Base-by-base conservation (phyloP, 208 protist species). In the Crithidia fasciculata region DNA sequence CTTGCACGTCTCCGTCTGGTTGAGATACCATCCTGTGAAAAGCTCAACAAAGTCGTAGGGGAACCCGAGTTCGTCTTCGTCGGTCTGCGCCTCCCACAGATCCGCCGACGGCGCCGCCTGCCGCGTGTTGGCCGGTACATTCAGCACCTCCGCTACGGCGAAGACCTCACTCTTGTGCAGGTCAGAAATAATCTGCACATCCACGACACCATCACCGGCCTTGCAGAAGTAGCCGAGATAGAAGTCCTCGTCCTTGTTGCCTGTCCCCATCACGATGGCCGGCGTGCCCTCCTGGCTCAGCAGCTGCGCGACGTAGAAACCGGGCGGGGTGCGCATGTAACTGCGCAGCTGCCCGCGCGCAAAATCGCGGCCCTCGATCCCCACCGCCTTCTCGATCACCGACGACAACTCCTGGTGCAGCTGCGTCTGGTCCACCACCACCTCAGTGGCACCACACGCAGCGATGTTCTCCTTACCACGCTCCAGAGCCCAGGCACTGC, bases 161-260 rank as follows among this genome's bases (percentile, higher is more conserved):
- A 95, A 94, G 5, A 96, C 97, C 67, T 99, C 97, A 66, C 87
- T 96, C 81, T 99, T 99, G 85, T 99, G 98, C 19, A 99, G 79
- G 77, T 99, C 98, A 12, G 92, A 88, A 60, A 99, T 99, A 37
- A 98, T 64, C 80, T 98, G 96, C 61, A 99, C 86, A 82, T 99
- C 98, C 58, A 97, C 95, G 18, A 98, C 90, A 18, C 98, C 98
- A 71, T 99, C 98, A 13, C 98, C 98, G 5, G 98, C 98, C 77
- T 99, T 99, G 84, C 95, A 98, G 68, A 98, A 99, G 78, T 99
- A 99, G 39, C 83, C 92, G 9, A 99, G 82, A 76, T 98, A 99
- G 40, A 95, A 95, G 73, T 99, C 98, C 72, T 99, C 97, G 71
- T 99, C 98, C 85, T 90, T 97, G 85, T 99, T 99, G 10, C 98